phyloP scores from a whole-genome alignment of 2,329 filamentous ascomycete genomes.

The Knufia petricola region DNA sequence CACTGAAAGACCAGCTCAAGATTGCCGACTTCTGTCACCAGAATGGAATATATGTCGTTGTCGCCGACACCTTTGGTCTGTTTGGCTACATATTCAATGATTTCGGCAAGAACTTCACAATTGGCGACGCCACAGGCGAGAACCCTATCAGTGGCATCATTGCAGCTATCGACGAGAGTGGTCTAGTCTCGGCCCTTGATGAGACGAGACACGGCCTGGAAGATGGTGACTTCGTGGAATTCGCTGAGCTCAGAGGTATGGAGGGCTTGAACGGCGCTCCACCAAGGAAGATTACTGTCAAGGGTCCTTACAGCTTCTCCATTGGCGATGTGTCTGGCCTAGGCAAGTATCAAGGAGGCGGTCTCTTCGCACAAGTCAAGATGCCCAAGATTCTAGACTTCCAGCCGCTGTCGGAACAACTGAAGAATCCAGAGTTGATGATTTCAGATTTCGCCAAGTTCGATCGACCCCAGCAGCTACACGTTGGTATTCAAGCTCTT shows the following conservation, averaged over 20 bases:
- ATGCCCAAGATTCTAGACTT: conserved; percentile 94
- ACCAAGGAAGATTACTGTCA: conserved; percentile 84
- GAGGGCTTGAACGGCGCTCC: conserved; percentile 73
- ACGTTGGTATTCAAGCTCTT: conserved; percentile 84
- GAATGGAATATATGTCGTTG: conserved; percentile 83
- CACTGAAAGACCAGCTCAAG: conserved; percentile 67
- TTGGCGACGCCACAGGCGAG: conserved; percentile 84
- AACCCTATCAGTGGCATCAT: conserved; percentile 79
- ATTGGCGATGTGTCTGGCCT: conserved; percentile 86
- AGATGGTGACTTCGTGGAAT: conserved; percentile 93
- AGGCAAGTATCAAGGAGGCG: conserved; percentile 78
- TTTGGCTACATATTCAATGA: conserved; percentile 97
- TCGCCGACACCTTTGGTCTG: conserved; percentile 81
- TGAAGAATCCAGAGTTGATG: conserved; percentile 80
- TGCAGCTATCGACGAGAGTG: conserved; percentile 79
- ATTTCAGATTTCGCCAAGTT: conserved; percentile 97
- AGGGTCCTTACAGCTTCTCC: conserved; percentile 93
- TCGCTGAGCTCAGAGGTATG: conserved; percentile 88
- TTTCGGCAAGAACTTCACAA: conserved; percentile 87
- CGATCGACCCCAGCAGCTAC: conserved; percentile 83
- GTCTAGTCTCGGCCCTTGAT: conserved; percentile 83
- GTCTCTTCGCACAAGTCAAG: conserved; percentile 91
- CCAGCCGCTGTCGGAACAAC: conserved; percentile 64
- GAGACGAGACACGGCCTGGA: conserved; percentile 91
- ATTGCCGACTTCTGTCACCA: conserved; percentile 91